Base-by-base conservation (phyloP, 2,329 filamentous ascomycete species). In the Ophiostoma sp. region DNA sequence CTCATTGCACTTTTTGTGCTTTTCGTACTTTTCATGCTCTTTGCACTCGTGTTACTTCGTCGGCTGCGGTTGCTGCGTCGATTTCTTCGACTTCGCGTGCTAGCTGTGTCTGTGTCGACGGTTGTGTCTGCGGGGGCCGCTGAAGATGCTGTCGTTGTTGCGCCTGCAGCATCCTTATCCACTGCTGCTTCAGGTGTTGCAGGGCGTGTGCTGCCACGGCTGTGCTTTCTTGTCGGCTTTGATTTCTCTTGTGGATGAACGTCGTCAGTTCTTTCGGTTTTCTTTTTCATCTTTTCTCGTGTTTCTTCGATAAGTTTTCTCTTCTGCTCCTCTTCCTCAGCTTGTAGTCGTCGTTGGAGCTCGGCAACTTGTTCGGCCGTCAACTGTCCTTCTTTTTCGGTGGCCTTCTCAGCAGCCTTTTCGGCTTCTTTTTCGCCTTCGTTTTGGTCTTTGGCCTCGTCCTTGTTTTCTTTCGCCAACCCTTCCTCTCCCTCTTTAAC, bases 311-410 rank as follows among this genome's bases (percentile, higher is more conserved):
- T 19, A 12, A 33, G 25, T 6, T 39, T 19, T 22, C n/a, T 28
- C 55, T 64, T 55, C 11, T 55, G 36, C 4, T 25, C 59, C 22
- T 45, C 69, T n/a, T 71, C 57, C n/a, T 73, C 69, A 5, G 12
- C 48, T 9, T 45, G 33, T 4, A 68, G 61, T 15, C 42, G 28
- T 28, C 28, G n/a, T 25, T 74, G 55, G 22, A 73, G 25, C 33
- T 42, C 73, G 1, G 64, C 74, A 7, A 73, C 25, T 31, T 71
- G 72, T 28, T 72, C 70, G 11, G 52, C 39, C 19, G 70, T 73
- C 61, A 64, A 12, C 19, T 55, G 55, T 31, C 36, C 57, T 28
- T 45, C 25, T 17, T 69, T 48, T 12, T 36, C 50, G 3, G 17
- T n/a, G 5, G 45, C n/a, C 15, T 28, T 48, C n/a, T 36, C 50